A percentile compares a stretch with the other conserved stretches of the same genome.
phyloP scores from a whole-genome alignment of 306 rosid genomes.

The Fragaria iinumae region DNA sequence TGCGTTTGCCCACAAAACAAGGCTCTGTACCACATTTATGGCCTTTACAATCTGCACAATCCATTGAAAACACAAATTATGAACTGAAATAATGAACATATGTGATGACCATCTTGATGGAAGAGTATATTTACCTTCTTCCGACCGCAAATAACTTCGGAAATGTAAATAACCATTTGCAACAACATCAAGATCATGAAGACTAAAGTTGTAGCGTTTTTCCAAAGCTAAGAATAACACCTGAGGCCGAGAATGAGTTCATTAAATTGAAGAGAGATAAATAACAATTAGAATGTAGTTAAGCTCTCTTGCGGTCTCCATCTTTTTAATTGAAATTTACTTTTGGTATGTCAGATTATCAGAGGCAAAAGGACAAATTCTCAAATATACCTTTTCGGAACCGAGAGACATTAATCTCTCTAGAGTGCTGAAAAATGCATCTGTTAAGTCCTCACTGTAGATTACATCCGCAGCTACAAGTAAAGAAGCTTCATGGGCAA shows the following conservation, averaged over 20 bases:
- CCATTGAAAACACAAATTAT: conserved; percentile 19
- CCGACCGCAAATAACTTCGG: conserved; percentile 55
- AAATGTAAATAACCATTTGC: conserved; percentile 83
- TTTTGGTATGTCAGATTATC: not conserved
- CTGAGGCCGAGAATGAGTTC: conserved; percentile 27
- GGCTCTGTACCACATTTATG: conserved; percentile 21
- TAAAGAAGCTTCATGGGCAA: conserved; percentile 65
- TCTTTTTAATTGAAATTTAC: no score
- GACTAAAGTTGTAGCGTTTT: conserved; percentile 88
- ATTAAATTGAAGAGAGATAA: not conserved
- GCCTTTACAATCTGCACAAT: conserved; percentile 47
- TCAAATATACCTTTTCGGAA: conserved; percentile 23
- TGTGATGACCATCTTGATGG: not conserved
- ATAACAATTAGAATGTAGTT: conserved; percentile 1
- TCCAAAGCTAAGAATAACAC: conserved; percentile 76
- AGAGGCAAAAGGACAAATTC: conserved; percentile 3
- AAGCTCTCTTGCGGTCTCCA: not conserved
- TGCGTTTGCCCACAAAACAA: conserved; percentile 55
- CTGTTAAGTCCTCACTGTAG: conserved; percentile 77
- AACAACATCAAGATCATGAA: conserved; percentile 69
- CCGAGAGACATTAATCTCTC: conserved; percentile 68
- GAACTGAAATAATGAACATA: conserved; percentile 10
- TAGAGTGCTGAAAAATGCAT: conserved; percentile 68
- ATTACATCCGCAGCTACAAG: conserved; percentile 92
- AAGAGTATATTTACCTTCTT: conserved; percentile 41